Base-by-base conservation (phyloP, 208 protist species). In the Leishmania martiniquensis region DNA sequence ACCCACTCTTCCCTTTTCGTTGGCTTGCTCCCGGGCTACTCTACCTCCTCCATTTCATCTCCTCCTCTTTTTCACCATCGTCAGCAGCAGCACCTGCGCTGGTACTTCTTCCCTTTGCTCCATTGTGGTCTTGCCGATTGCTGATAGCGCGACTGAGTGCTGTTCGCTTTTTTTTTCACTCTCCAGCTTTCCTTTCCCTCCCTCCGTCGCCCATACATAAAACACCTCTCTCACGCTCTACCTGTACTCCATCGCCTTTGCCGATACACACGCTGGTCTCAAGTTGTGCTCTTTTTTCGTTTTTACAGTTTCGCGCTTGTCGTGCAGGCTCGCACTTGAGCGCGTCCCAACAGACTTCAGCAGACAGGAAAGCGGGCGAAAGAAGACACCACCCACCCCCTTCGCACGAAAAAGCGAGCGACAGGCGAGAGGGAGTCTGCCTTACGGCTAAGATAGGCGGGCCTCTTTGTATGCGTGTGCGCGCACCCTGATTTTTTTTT, bases 231-330 rank as follows among this genome's bases (percentile, higher is more conserved):
- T n/a, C n/a, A n/a, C n/a, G n/a, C n/a, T n/a, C n/a, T n/a, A n/a
- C n/a, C 60, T 81, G 12, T 60, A 68, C 17, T 25, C 71, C 25
- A 77, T n/a, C 34, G 9, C 42, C 63, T 47, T 67, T 37, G 5
- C 44, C 20, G 4, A 13, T 32, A 44, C 34, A 44, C 37, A 62
- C 47, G 20, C 47, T 42, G 20, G 37, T 22, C 29, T 74, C 29
- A 29, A 60, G 5, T 45, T 74, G 29, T 59, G 17, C 17, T 45
- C 62, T 74, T 10, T 74, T 52, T 59, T 37, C 17, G 12, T 74
- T 74, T 10, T 45, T 4, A n/a, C n/a, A n/a, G n/a, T n/a, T n/a
- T n/a, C n/a, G n/a, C n/a, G n/a, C n/a, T n/a, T n/a, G n/a, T 13
- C 15, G 29, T 45, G 37, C 37, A 45, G 34, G 37, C n/a, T n/a